Base-by-base conservation (phyloP, 306 rosid species). In the Pyrus betulifolia region DNA sequence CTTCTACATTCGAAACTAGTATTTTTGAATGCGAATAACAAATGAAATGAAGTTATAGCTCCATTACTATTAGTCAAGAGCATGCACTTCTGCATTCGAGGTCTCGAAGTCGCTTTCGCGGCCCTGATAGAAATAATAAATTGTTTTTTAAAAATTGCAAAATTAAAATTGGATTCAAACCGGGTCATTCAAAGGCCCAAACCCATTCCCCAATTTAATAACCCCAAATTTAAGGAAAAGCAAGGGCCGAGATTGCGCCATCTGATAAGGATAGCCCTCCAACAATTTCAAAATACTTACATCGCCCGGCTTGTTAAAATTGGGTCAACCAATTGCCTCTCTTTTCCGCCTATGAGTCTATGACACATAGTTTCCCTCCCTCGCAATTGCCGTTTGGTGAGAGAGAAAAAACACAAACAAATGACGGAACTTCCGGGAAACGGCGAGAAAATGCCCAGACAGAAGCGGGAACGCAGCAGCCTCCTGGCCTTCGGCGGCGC, bases 401-500 rank as follows among this genome's bases (percentile, higher is more conserved):
- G 84, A 31, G 73, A 68, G 86, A 74, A 71, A 75, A 11, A 63
- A 15, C 0, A 22, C 72, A 59, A 31, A 35, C 59, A 76, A 89
- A 91, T 86, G 96, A 78, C 85, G 84, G 97, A 79, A 82, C 83
- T 54, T 67, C 74, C 80, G 42, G 87, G 77, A 71, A 85, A 81
- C 76, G 38, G 87, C 35, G 82, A 84, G 86, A 89, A 80, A 87
- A 88, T 90, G 88, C 69, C 74, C 57, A 86, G 80, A 61, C 85
- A 31, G 60, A 87, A 77, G 85, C 86, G 76, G 81, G 84, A 76
- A 10, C 66, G 87, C 9, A 74, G 87, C 11, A 74, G 55, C 77
- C 40, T 89, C 1, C 33, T 92, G 5, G 95, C 75, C 57, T 46
- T 92, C 80, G 89, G 95, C 82, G 98, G 98, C 67, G 88, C 89